Evolutionary conservation across 1,139 yeast genomes (phyloP).

Genomic region (Zygosaccharomyces pseudobailii): DNA sequence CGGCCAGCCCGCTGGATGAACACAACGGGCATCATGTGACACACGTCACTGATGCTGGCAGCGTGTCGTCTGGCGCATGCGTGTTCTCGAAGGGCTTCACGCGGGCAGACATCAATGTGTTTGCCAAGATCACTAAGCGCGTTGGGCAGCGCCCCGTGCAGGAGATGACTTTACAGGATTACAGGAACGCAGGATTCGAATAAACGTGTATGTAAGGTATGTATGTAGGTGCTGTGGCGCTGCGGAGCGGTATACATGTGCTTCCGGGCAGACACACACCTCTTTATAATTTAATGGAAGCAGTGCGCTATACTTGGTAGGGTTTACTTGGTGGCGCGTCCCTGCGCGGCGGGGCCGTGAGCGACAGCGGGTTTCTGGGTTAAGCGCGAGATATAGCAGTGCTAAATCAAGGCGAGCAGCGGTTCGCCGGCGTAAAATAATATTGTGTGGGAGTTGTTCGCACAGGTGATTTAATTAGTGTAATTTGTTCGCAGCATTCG

Average conservation of each 20-base stretch:
- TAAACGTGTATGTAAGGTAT: background rate
- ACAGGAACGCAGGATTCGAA: constrained; percentile 25
- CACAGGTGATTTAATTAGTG: no score
- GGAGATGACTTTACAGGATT: constrained; percentile 28
- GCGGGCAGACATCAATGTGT: constrained; percentile 29
- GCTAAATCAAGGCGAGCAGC: no score
- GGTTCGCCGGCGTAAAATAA: no score
- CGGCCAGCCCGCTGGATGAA: background rate
- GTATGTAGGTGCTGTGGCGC: background rate
- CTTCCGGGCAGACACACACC: no score
- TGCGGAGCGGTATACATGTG: background rate
- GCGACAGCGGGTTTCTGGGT: no score
- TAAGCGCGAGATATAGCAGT: no score
- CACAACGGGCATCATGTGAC: background rate
- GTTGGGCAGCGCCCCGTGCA: constrained; percentile 19
- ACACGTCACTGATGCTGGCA: background rate
- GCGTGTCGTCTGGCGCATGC: constrained; percentile 14
- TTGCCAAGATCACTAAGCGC: constrained; percentile 19
- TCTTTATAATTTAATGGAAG: no score
- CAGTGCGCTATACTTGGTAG: no score
- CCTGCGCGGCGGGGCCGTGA: no score
- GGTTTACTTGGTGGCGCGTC: no score
- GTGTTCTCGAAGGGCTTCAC: constrained; percentile 31
- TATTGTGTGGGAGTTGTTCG: no score
- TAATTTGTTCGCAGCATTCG: no score